These are phyloP conservation scores for Pleurotus cornucopiae DNA, from an alignment of 768 basidiomycete species.

Conservation along the genomic window DNA sequence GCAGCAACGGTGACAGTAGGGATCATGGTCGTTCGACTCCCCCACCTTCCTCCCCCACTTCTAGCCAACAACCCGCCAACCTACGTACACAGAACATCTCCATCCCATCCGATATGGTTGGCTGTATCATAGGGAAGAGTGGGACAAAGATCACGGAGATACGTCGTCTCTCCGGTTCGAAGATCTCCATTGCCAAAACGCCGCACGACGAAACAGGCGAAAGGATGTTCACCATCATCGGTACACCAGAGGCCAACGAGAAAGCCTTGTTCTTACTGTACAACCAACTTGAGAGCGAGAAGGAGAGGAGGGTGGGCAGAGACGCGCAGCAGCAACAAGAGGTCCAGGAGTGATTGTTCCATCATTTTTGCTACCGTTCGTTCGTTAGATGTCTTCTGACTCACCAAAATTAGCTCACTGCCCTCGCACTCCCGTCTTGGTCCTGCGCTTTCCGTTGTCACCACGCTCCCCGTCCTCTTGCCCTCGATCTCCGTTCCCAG, in stretches of 20 bases:
- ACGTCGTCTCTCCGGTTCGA: constrained; percentile 93
- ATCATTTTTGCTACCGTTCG: background rate
- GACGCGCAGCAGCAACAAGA: constrained; percentile 78
- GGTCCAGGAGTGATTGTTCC: constrained; percentile 35
- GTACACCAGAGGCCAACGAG: constrained; percentile 94
- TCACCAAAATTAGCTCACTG: background rate
- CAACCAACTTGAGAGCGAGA: constrained; percentile 95
- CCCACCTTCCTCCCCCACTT: constrained; percentile 44
- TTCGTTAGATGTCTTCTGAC: background rate
- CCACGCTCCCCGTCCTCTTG: background rate
- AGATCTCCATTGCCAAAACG: constrained; percentile 97
- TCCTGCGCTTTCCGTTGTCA: background rate
- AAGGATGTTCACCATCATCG: constrained; percentile 98
- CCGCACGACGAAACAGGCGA: constrained; percentile 99
- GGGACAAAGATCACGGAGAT: constrained; percentile 99
- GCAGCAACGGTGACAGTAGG: constrained; percentile 57
- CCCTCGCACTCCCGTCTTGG: background rate
- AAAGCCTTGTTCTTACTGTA: constrained; percentile 97
- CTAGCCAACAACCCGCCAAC: constrained; percentile 64
- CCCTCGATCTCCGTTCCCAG: background rate
- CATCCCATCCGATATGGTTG: constrained; percentile 99
- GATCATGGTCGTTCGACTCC: constrained; percentile 46
- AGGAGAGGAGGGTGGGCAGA: constrained; percentile 86
- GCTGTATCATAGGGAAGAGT: constrained; percentile 91
- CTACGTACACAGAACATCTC: constrained; percentile 98